Base-by-base conservation (phyloP, 129 eudicot genomes). In the Sambucus nigra region DNA sequence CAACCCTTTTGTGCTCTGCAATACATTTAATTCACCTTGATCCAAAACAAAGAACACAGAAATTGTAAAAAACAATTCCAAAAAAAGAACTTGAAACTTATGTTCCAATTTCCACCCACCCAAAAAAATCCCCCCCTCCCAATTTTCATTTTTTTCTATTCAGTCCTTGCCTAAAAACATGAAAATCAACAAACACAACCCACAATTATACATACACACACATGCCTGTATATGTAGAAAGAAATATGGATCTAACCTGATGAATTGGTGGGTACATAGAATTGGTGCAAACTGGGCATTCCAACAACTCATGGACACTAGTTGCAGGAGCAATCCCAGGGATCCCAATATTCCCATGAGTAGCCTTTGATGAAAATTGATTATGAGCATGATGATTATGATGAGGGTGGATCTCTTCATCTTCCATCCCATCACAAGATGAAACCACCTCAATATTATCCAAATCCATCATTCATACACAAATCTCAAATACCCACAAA, bases 201-300 rank as follows among this genome's bases (percentile, higher is more conserved):
- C 35, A 29, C 35, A 29, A 3, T 3, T 8, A 29, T 29, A 29
- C 35, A 29, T 8, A 29, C 35, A 29, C 4, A 29, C 35, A 29
- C 35, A 29, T 3, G 8, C 35, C 35, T 3, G 8, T 29, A 29
- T 4, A 3, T 29, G 35, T 0, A 7, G 5, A 51, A 21, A 12
- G 40, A n/a, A 33, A 28, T 9, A 25, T 23, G 9, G 21, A 53
- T 50, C 8, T 40, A 25, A 82, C 85, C 92, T 82, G 92, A 77
- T 82, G 92, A 26, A 82, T 82, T 20, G 92, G 92, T 16, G 92
- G 92, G 66, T 77, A 82, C 92, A 82, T 82, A 24, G 85, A 82
- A 61, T 74, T 78, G 58, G 92, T 82, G 59, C 92, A 82, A 77
- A 82, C 92, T 45, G 86, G 91, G 65, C 91, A 81, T 73, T 81